Evolutionary conservation across 441 rosid species (phyloP).

Genomic region (Erodium chrysanthum): DNA sequence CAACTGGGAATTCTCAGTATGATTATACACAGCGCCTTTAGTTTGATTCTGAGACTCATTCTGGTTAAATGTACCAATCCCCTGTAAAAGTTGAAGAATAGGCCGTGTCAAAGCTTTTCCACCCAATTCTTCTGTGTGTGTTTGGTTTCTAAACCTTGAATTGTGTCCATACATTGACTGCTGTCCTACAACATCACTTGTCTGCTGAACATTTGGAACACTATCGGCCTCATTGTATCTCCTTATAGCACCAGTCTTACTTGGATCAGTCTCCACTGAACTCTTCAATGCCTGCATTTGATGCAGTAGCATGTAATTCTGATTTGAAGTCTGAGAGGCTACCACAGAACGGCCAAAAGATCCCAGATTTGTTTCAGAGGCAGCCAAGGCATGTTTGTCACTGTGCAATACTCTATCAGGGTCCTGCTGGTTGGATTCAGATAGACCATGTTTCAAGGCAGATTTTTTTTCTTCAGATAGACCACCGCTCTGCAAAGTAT

Average conservation of each 20-base stretch:
- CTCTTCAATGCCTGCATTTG: constrained; percentile 41
- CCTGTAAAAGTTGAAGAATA: constrained; percentile 27
- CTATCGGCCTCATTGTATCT: constrained; percentile 38
- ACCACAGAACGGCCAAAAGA: constrained; percentile 42
- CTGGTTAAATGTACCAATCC: constrained; percentile 23
- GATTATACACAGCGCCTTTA: constrained; percentile 22
- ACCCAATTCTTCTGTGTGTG: constrained; percentile 21
- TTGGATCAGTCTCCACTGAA: constrained; percentile 32
- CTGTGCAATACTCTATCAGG: too few relatives aligned
- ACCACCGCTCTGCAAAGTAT: too few relatives aligned
- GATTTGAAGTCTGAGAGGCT: constrained; percentile 29
- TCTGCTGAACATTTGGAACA: constrained; percentile 27
- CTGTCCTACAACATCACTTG: constrained; percentile 22
- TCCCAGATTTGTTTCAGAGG: constrained; percentile 16
- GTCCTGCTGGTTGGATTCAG: background rate
- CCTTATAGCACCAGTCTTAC: constrained; percentile 30
- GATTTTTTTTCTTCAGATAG: constrained; percentile 25
- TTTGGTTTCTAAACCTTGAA: constrained; percentile 23
- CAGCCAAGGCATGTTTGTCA: too few relatives aligned
- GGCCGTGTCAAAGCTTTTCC: constrained; percentile 26
- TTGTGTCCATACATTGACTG: constrained; percentile 23
- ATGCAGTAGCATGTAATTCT: constrained; percentile 34
- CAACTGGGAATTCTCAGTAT: constrained; percentile 37
- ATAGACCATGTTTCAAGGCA: constrained; percentile 12
- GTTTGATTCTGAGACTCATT: constrained; percentile 30